Conservation (phyloP, 2,329 filamentous ascomycete genomes). For the Myriosclerotinia curreyana region DNA sequence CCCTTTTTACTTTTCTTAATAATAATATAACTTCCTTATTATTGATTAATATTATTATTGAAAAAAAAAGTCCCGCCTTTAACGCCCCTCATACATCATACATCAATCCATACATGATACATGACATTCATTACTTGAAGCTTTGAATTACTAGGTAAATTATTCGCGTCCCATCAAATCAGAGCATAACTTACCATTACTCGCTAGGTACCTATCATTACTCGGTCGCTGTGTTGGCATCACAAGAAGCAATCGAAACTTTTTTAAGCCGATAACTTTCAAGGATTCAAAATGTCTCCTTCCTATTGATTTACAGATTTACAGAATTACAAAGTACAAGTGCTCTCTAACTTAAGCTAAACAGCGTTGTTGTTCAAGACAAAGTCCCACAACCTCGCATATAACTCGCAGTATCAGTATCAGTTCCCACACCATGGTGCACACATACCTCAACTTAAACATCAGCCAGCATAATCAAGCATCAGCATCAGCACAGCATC, state of each 20-base stretch:
- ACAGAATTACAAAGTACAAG: too few species aligned
- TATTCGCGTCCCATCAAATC: constrained; percentile 19
- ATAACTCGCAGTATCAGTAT: constrained; percentile 2
- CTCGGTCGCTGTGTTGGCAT: constrained; percentile 31
- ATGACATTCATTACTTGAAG: not conserved
- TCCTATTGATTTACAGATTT: constrained; percentile 11
- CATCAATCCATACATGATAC: too few species aligned
- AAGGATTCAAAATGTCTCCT: not conserved
- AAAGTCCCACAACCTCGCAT: constrained; percentile 19
- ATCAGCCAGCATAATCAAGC: constrained; percentile 15
- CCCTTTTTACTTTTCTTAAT: not conserved
- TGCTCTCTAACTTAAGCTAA: too few species aligned
- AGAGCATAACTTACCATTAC: too few species aligned
- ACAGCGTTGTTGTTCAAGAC: constrained; percentile 20
- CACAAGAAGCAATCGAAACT: constrained; percentile 28
- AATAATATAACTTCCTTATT: constrained; percentile 7
- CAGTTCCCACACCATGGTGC: not conserved
- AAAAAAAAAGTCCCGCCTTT: not conserved
- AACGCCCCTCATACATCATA: too few species aligned
- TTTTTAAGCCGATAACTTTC: constrained; percentile 21
- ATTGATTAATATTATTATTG: not conserved
- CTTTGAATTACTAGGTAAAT: not conserved
- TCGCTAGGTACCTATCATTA: too few species aligned
- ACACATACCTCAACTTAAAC: constrained; percentile 2
- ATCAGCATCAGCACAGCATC: constrained; percentile 9